Evolutionary conservation across 768 basidiomycete species (phyloP).

Genomic region (Pisolithus marmoratus): DNA sequence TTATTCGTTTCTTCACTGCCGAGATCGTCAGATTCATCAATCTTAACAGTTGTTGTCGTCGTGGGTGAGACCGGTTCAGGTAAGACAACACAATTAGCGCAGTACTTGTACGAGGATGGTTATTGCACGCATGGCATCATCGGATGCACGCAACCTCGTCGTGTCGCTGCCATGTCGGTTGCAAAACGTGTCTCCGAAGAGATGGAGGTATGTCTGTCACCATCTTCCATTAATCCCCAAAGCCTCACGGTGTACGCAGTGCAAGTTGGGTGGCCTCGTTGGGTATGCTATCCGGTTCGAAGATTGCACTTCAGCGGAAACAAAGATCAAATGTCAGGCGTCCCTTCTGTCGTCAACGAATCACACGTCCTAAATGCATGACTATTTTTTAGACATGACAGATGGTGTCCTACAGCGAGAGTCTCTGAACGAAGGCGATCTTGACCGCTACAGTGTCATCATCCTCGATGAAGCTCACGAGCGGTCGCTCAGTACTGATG

Average conservation of each 20-base stretch:
- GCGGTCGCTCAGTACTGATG: conserved; percentile 94
- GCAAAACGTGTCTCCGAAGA: conserved; percentile 99
- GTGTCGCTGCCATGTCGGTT: conserved; percentile 99
- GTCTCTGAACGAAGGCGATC: conserved; percentile 96
- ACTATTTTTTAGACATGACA: conserved; percentile 74
- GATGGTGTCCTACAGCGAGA: conserved; percentile 98
- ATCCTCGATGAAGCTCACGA: conserved; percentile 99
- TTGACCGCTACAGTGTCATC: conserved; percentile 94
- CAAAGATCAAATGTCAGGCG: conserved; percentile 87
- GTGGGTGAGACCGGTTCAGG: conserved; percentile 99
- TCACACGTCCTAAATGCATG: too few species aligned
- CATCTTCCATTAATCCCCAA: not conserved
- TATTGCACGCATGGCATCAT: conserved; percentile 87
- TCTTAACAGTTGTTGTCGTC: conserved; percentile 72
- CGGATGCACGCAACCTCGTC: conserved; percentile 96
- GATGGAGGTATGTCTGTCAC: conserved; percentile 70
- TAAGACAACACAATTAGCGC: conserved; percentile 94
- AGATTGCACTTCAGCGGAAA: conserved; percentile 90
- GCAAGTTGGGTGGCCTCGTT: conserved; percentile 84
- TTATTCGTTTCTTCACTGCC: not conserved
- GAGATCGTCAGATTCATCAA: not conserved
- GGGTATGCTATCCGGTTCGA: conserved; percentile 99
- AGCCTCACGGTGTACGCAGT: conserved; percentile 35
- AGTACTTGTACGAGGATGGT: conserved; percentile 96
- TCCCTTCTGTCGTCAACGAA: too few species aligned